A percentile compares a stretch with the other conserved stretches of the same genome.
Evolutionary conservation across 169 alveolate species (phyloP).

Genomic region (Plasmodium chabaudi): DNA sequence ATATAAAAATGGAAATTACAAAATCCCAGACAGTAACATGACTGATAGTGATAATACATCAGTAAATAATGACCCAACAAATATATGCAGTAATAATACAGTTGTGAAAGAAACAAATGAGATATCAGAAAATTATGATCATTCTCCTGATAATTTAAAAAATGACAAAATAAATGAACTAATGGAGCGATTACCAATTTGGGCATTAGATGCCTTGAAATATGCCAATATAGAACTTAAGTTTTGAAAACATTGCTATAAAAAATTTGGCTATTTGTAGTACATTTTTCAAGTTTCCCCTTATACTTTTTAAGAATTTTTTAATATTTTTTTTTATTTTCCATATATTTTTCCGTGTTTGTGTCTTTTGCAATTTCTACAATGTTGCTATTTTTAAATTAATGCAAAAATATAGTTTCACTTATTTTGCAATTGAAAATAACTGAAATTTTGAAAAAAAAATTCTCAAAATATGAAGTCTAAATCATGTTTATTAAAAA

Average conservation of each 20-base stretch:
- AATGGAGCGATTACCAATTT: slow-evolving; percentile 86
- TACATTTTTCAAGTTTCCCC: neutral
- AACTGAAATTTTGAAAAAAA: too few species aligned
- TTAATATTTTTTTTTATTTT: neutral
- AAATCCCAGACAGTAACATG: slow-evolving; percentile 78
- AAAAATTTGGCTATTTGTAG: neutral
- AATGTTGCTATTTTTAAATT: too few species aligned
- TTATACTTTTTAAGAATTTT: neutral
- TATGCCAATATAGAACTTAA: slow-evolving; percentile 54
- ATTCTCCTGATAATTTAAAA: too few species aligned
- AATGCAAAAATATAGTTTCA: too few species aligned
- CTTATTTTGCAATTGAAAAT: too few species aligned
- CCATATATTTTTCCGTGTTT: too few species aligned
- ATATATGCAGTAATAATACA: neutral
- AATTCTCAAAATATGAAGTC: too few species aligned
- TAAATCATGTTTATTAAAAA: too few species aligned
- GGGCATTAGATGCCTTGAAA: slow-evolving; percentile 89
- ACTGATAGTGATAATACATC: neutral
- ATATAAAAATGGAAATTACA: slow-evolving; percentile 85
- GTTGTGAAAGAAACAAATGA: neutral
- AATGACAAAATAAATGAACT: slow-evolving; percentile 23
- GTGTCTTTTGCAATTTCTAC: too few species aligned
- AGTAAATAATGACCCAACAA: neutral
- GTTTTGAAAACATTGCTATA: slow-evolving; percentile 28
- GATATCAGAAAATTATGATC: neutral